Evolutionary conservation across 2,329 filamentous ascomycete species (phyloP), one percentile per base, ranked within the genome.

Genomic region (Aspergillus aculeatinus): DNA sequence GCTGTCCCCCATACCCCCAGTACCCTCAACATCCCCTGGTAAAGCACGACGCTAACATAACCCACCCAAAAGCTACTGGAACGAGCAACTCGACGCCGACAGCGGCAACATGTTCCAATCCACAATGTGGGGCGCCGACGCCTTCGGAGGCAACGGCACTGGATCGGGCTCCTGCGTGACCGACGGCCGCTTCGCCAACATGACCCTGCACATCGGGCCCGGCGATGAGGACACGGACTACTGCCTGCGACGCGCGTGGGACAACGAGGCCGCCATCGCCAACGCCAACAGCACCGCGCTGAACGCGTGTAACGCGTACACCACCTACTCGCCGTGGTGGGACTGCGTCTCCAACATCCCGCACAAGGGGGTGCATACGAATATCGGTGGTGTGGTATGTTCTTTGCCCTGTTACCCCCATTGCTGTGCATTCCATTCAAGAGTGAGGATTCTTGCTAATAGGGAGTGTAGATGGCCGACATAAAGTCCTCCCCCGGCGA

Each of bases 321-420:
- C 51, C 31, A 60, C 59, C 4, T 60, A 55, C 21, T 21, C 59
- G 3, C 59, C 59, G 4, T 60, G 59, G 49, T 58, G 59, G 59
- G 25, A 58, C 19, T 60, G 59, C 11, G 44, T 60, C 19, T 58
- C 59, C 11, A 58, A 60, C 35, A 55, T 60, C 23, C 55, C 59
- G 14, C 59, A 60, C 29, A 60, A 60, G 55, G 59, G 59, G 2
- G 55, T 60, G 23, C 59, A 60, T 31, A 60, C 59, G 3, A 54
- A 58, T 27, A 58, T 60, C 3, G 59, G 59, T 12, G 59, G 59
- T 25, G 59, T 60, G 59, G 56, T 58, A 55, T 14, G 53, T 55
- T n/a, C 1, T 27, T 27, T 27, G 5, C 5, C 25, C 25, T 21
- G 19, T 21, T 21, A 21, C 19, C 19, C 19, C 19, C 23, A 23